Base-by-base conservation (phyloP, 192 early-diverging fungal species). In the Entomortierella lignicola region DNA sequence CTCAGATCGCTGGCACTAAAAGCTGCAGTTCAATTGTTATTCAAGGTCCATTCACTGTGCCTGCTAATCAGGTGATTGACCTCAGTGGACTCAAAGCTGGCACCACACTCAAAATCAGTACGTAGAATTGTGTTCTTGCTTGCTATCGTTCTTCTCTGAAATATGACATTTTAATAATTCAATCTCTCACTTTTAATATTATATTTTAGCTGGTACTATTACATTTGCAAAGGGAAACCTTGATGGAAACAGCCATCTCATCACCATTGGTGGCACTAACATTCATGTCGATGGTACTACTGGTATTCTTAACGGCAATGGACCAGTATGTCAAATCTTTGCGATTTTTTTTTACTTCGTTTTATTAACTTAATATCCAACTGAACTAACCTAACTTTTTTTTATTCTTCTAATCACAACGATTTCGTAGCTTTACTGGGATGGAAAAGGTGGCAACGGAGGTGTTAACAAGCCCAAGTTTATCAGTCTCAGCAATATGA, bases 391-490 rank as follows among this genome's bases (percentile, higher is more conserved):
- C n/a, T n/a, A n/a, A n/a, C n/a, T n/a, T n/a, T n/a, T n/a, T n/a
- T n/a, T n/a, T n/a, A n/a, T n/a, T n/a, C n/a, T n/a, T n/a, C n/a
- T n/a, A n/a, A n/a, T n/a, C n/a, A n/a, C n/a, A n/a, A n/a, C n/a
- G n/a, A n/a, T n/a, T n/a, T n/a, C n/a, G n/a, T n/a, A 68, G 66
- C 29, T 39, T 21, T 85, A 72, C 62, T 84, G 77, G 79, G 83
- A 84, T 26, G 84, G 83, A 7, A 84, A 85, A 50, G 83, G 83
- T 41, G 53, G 62, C 48, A 84, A 84, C 58, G 72, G 83, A 17
- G 83, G 83, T 41, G 59, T 71, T 32, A 51, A 55, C 20, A 84
- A 84, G 70, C 83, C 83, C 34, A 79, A 71, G 47, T 71, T 79
- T 51, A 30, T 79, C 75, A 70, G 75, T 52, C 63, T 72, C 55